A percentile compares a stretch with the other conserved stretches of the same genome.
phyloP scores from a whole-genome alignment of 768 basidiomycete genomes.

The Roridomyces roridus region DNA sequence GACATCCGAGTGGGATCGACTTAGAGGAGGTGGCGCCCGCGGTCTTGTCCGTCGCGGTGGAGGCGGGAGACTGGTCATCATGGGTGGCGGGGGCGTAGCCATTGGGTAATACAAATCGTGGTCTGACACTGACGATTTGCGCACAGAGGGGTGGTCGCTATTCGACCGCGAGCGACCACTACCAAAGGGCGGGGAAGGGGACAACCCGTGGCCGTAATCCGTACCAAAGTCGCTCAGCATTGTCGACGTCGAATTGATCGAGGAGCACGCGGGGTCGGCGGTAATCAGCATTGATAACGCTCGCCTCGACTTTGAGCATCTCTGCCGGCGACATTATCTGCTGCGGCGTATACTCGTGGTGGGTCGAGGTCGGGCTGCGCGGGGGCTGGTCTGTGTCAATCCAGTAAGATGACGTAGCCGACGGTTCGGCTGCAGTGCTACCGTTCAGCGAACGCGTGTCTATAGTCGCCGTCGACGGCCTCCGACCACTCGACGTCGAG shows the following conservation, averaged over 20 bases:
- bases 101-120: constrained; percentile 14
- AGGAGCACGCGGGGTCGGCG: constrained; percentile 39
- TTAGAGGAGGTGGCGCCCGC: constrained; percentile 29
- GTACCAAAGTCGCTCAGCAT: constrained; percentile 34
- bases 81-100: constrained; percentile 27
- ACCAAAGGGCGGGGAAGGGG: constrained; percentile 34
- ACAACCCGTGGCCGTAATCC: constrained; percentile 33
- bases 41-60: constrained; percentile 55
- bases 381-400: constrained; percentile 53
- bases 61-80: constrained; percentile 55
- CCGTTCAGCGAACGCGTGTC: constrained; percentile 50
- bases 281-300: constrained; percentile 42
- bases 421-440: constrained; percentile 26
- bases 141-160: constrained; percentile 20
- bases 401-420: constrained; percentile 46
- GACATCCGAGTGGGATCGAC: constrained; percentile 22
- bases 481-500: constrained; percentile 58
- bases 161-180: constrained; percentile 24
- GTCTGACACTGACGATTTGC: constrained; percentile 14
- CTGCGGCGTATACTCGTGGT: constrained; percentile 61
- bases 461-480: constrained; percentile 50
- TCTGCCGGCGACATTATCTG: constrained; percentile 74
- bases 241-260: constrained; percentile 48
- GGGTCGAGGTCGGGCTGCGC: constrained; percentile 37
- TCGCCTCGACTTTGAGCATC: constrained; percentile 64